These are phyloP conservation scores for Rosa chinensis DNA, from an alignment of 306 rosid species.

Conservation along the genomic window DNA sequence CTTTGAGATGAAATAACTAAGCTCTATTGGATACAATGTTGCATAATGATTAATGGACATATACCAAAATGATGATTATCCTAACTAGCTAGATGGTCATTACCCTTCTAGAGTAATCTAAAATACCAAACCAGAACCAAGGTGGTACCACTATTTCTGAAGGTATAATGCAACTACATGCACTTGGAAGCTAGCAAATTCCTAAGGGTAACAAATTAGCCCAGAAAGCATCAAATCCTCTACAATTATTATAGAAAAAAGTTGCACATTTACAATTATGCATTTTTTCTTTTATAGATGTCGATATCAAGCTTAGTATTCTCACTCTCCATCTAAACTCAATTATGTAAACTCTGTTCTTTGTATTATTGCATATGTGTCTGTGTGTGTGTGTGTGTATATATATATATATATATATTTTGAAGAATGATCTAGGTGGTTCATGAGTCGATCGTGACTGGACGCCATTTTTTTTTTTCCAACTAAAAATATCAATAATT, in stretches of 20 bases:
- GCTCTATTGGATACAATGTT: neutral
- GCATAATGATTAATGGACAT: neutral
- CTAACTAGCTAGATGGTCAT: neutral
- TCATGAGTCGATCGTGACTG: neutral
- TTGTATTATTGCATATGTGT: neutral
- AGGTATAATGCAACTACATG: neutral
- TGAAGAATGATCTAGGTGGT: neutral
- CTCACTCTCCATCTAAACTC: neutral
- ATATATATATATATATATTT: too few relatives aligned
- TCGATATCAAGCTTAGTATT: neutral
- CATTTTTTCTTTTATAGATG: neutral
- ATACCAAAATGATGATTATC: neutral
- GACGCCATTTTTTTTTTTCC: neutral
- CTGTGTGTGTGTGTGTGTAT: too few relatives aligned
- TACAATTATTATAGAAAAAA: slow-evolving; percentile 1
- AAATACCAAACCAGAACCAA: neutral
- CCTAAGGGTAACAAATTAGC: neutral
- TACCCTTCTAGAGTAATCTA: neutral
- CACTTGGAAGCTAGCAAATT: neutral
- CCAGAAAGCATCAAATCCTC: slow-evolving; percentile 23
- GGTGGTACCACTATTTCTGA: neutral
- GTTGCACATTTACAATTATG: slow-evolving; percentile 4
- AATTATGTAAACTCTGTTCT: neutral
- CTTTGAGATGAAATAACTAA: neutral
- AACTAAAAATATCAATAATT: neutral